These are phyloP conservation scores for Aspergillus sergii DNA, from an alignment of 2,329 filamentous ascomycete species.

Conservation along the genomic window DNA sequence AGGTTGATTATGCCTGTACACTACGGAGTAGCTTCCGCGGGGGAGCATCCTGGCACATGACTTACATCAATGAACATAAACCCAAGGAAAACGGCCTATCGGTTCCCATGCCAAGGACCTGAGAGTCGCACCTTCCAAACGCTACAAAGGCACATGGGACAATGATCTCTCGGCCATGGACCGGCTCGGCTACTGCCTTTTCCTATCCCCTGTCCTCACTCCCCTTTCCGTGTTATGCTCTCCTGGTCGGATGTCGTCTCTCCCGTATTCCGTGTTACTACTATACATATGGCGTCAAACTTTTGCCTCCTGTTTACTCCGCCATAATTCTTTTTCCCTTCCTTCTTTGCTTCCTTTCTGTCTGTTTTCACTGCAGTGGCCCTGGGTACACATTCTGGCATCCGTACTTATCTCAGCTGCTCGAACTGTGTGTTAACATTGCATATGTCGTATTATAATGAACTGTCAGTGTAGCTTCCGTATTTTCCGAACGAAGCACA, in stretches of 20 bases:
- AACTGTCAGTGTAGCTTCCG: background rate
- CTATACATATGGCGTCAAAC: background rate
- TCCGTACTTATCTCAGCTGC: background rate
- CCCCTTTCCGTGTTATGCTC: background rate
- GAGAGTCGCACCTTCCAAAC: background rate
- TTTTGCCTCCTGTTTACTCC: background rate
- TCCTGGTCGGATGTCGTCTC: background rate
- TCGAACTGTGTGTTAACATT: background rate
- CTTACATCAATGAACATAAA: background rate
- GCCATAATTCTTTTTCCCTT: background rate
- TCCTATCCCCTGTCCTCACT: background rate
- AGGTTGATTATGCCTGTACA: background rate
- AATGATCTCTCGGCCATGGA: background rate
- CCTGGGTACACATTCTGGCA: background rate
- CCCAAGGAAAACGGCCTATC: background rate
- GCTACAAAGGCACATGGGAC: background rate
- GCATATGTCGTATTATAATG: background rate
- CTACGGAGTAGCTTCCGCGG: background rate
- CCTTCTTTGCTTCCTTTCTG: too few species aligned
- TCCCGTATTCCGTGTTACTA: slow-evolving; percentile 1
- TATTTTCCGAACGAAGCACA: background rate
- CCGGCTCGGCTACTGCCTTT: background rate
- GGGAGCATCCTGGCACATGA: background rate
- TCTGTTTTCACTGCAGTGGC: too few species aligned
- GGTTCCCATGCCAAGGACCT: background rate